phyloP scores from a whole-genome alignment of 1,284 basidiomycete species.

The Earliella scabrosa region DNA sequence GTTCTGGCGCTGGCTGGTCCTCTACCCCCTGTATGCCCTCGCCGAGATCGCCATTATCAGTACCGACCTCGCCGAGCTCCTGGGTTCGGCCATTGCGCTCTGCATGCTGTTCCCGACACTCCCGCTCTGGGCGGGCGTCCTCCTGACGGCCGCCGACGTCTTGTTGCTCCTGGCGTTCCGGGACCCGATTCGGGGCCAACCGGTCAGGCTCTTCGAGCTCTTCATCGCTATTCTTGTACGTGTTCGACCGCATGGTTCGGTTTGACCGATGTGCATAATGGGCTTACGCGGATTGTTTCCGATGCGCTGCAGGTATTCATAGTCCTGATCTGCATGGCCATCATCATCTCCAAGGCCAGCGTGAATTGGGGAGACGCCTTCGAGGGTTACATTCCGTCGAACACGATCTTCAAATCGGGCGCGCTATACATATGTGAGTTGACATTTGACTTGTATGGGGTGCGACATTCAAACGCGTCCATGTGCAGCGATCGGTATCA shows the following conservation, averaged over 20 bases:
- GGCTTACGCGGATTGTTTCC: background rate
- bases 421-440: constrained; percentile 80
- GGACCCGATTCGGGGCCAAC: constrained; percentile 60
- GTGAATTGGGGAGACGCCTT: constrained; percentile 85
- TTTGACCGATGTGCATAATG: no score
- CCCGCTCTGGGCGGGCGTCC: constrained; percentile 80
- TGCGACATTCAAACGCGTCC: background rate
- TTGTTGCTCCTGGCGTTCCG: constrained; percentile 72
- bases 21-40: constrained; percentile 72
- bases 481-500: constrained; percentile 73
- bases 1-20: constrained; percentile 65
- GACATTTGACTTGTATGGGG: background rate
- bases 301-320: constrained; percentile 66
- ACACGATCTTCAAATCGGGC: constrained; percentile 60
- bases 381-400: constrained; percentile 84
- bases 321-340: constrained; percentile 82
- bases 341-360: constrained; percentile 77
- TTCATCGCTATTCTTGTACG: constrained; percentile 65
- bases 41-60: constrained; percentile 87
- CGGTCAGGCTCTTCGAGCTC: constrained; percentile 76
- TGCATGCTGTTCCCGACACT: constrained; percentile 83
- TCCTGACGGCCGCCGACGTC: constrained; percentile 87
- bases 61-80: constrained; percentile 76
- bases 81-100: constrained; percentile 82
- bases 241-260: constrained; percentile 6